phyloP scores from a whole-genome alignment of 495 filamentous ascomycete species.

The Apiosordaria backusii region DNA sequence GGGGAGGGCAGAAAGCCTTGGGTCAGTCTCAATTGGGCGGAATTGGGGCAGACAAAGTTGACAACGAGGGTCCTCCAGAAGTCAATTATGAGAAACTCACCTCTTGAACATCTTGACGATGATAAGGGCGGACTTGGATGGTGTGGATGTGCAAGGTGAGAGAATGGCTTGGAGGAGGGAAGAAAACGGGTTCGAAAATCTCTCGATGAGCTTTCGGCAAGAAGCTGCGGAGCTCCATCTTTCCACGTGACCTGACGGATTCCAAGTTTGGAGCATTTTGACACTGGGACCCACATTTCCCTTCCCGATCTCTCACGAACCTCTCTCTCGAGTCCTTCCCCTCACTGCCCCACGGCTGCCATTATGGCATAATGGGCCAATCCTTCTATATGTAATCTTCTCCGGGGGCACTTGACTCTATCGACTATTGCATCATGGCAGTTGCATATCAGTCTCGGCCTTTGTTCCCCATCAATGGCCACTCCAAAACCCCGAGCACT shows the following conservation, averaged over 20 bases:
- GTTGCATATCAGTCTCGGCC: background rate
- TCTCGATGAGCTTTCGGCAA: conserved; percentile 39
- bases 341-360: background rate
- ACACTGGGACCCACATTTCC: background rate
- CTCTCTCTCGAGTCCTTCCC: conserved; percentile 7
- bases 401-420: background rate
- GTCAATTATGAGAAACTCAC: conserved; percentile 48
- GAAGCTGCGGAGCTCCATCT: conserved; percentile 36
- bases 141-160: conserved; percentile 35
- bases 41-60: conserved; percentile 34
- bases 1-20: conserved; percentile 28
- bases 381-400: background rate
- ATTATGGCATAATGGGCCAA: background rate
- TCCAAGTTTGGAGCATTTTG: background rate
- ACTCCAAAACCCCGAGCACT: background rate
- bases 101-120: conserved; percentile 85
- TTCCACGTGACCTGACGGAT: conserved; percentile 29
- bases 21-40: conserved; percentile 45
- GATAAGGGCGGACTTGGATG: conserved; percentile 47
- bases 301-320: background rate
- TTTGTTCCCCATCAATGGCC: background rate
- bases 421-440: background rate
- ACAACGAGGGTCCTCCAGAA: conserved; percentile 12
- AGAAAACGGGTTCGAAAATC: conserved; percentile 41
- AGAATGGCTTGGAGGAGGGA: conserved; percentile 34